Conservation (phyloP, 1,284 basidiomycete genomes). For the Wallemia ichthyophaga region DNA sequence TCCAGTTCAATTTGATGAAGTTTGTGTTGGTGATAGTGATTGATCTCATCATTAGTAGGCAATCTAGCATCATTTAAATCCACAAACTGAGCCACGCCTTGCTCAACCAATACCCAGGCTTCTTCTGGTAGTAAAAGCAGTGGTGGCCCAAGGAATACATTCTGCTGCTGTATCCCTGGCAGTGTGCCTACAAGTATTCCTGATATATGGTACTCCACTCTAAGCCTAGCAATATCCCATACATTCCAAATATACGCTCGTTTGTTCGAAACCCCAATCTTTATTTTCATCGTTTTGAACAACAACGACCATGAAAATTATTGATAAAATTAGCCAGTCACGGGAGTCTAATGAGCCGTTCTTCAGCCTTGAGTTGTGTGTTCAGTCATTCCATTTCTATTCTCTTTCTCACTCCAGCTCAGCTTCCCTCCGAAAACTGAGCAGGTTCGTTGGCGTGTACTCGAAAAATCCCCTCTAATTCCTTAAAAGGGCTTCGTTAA, state of each 20-base stretch:
- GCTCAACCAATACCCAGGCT: slow-evolving; percentile 34
- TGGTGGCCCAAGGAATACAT: slow-evolving; percentile 76
- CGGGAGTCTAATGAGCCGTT: neutral
- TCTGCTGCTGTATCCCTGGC: slow-evolving; percentile 83
- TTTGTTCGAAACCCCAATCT: slow-evolving; percentile 32
- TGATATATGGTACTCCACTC: slow-evolving; percentile 48
- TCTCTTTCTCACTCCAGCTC: neutral
- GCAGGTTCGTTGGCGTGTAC: too few species aligned
- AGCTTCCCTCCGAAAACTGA: slow-evolving; percentile 1
- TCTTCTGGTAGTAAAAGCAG: slow-evolving; percentile 72
- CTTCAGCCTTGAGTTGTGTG: neutral
- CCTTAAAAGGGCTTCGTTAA: slow-evolving; percentile 78
- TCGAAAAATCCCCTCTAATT: too few species aligned
- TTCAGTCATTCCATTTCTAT: neutral
- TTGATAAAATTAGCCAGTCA: neutral
- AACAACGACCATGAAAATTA: neutral
- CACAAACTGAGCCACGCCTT: neutral
- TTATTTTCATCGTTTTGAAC: slow-evolving; percentile 11
- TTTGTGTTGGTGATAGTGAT: neutral
- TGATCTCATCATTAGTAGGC: neutral
- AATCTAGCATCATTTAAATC: neutral
- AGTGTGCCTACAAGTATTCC: slow-evolving; percentile 69
- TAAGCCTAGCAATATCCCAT: slow-evolving; percentile 40
- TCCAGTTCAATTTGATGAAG: neutral
- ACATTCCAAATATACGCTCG: slow-evolving; percentile 47